These are phyloP conservation scores for Scheffersomyces lignicola DNA, from an alignment of 1,139 yeast species.

Conservation along the genomic window DNA sequence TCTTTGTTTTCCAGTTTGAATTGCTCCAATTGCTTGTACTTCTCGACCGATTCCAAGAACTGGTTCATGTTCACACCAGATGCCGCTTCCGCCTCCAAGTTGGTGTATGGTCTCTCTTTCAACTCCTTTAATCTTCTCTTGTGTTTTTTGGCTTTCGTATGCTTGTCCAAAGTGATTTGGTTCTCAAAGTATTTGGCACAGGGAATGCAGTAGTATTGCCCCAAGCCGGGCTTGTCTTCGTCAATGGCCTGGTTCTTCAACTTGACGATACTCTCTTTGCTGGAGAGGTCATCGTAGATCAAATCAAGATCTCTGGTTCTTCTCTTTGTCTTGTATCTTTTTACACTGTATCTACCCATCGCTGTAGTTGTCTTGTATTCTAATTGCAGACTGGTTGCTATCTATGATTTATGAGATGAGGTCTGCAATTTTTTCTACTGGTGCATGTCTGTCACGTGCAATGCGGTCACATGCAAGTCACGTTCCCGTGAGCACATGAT, in stretches of 20 bases:
- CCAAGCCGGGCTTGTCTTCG: slow-evolving; percentile 89
- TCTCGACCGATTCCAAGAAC: slow-evolving; percentile 62
- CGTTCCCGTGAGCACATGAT: slow-evolving; percentile 3
- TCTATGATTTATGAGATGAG: slow-evolving; percentile 7
- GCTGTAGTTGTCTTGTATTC: background rate
- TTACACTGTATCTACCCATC: slow-evolving; percentile 88
- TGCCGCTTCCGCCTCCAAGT: slow-evolving; percentile 88
- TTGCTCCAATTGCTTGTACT: slow-evolving; percentile 45
- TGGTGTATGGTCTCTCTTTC: slow-evolving; percentile 78
- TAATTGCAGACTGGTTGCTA: no score
- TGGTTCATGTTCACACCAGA: slow-evolving; percentile 72
- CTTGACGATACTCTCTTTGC: slow-evolving; percentile 58
- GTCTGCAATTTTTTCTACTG: slow-evolving; percentile 4
- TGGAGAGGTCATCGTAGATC: slow-evolving; percentile 71
- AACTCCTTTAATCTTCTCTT: slow-evolving; percentile 81
- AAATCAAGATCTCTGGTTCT: slow-evolving; percentile 84
- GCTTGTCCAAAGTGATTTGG: slow-evolving; percentile 70
- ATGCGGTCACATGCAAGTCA: slow-evolving; percentile 1
- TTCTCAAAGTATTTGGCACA: slow-evolving; percentile 92
- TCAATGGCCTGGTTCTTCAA: slow-evolving; percentile 83
- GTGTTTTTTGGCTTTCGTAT: slow-evolving; percentile 74
- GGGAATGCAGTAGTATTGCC: slow-evolving; percentile 90
- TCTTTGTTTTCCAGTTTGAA: slow-evolving; percentile 39
- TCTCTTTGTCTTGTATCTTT: slow-evolving; percentile 73
- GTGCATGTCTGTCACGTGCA: background rate